Evolutionary conservation across 2,329 filamentous ascomycete species (phyloP).

Genomic region (Colletotrichum sp.): DNA sequence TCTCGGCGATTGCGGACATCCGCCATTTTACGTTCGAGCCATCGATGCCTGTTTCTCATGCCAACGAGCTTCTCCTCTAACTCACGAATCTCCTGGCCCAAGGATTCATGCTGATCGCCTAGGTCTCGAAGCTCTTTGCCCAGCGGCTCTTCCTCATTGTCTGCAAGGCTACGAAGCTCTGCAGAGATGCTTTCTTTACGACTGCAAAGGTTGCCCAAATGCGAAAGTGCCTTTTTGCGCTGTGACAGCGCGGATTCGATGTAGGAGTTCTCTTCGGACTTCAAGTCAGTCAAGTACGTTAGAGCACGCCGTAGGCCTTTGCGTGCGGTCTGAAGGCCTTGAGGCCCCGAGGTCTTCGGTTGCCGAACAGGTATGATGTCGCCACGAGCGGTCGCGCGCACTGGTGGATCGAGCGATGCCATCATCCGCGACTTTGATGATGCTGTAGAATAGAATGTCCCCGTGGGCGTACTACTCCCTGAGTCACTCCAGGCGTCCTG

Average conservation of each 20-base stretch:
- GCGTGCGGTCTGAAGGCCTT: conserved; percentile 67
- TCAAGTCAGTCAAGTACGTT: conserved; percentile 67
- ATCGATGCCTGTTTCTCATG: conserved; percentile 65
- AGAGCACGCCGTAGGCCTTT: conserved; percentile 69
- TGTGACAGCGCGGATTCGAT: conserved; percentile 61
- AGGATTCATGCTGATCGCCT: conserved; percentile 53
- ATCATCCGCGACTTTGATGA: conserved; percentile 43
- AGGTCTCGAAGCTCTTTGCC: conserved; percentile 66
- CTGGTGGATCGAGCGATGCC: conserved; percentile 46
- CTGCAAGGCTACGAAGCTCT: conserved; percentile 60
- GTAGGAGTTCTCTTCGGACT: conserved; percentile 69
- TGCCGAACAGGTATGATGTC: conserved; percentile 67
- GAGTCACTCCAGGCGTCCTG: conserved; percentile 41
- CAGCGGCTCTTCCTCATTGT: conserved; percentile 62
- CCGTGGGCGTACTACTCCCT: conserved; percentile 46
- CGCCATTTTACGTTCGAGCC: conserved; percentile 63
- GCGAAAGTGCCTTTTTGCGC: conserved; percentile 62
- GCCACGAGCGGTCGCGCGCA: conserved; percentile 43
- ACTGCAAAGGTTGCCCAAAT: conserved; percentile 58
- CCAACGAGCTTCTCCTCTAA: conserved; percentile 68
- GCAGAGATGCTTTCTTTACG: conserved; percentile 54
- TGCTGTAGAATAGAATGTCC: conserved; percentile 42
- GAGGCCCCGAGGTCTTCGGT: conserved; percentile 51
- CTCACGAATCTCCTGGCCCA: conserved; percentile 69
- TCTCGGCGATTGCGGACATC: conserved; percentile 71